Percentiles rank a stretch among this genome's conserved stretches.
Evolutionary conservation across 306 rosid genomes (phyloP).

Genomic region (Corylus heterophylla): DNA sequence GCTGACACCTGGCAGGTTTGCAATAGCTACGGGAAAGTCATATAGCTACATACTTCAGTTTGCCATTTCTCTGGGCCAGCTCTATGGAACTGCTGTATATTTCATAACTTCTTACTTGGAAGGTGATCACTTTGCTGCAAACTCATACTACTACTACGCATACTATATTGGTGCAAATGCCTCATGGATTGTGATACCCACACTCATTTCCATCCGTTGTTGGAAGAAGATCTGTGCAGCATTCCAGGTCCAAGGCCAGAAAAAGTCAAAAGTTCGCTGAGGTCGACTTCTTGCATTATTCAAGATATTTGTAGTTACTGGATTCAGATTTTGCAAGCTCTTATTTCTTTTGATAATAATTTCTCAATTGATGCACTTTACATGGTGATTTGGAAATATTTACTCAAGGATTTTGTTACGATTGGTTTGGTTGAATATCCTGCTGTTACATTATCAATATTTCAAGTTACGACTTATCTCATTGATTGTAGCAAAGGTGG

Average conservation of each 20-base stretch:
- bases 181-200: constrained; percentile 75
- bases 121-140: constrained; percentile 73
- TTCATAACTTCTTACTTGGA: constrained; percentile 69
- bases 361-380: not conserved
- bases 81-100: constrained; percentile 70
- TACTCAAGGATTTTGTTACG: not conserved
- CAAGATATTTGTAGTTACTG: not conserved
- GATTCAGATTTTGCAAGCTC: not conserved
- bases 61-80: constrained; percentile 82
- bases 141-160: constrained; percentile 59
- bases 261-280: constrained; percentile 69
- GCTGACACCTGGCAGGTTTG: constrained; percentile 54
- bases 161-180: constrained; percentile 75
- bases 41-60: constrained; percentile 83
- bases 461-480: not conserved
- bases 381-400: not conserved
- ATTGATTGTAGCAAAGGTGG: not conserved
- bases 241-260: constrained; percentile 51
- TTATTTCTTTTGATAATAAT: not conserved
- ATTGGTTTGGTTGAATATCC: not conserved
- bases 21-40: constrained; percentile 71
- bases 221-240: constrained; percentile 78
- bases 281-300: not conserved
- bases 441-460: not conserved
- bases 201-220: constrained; percentile 59